Evolutionary conservation across 108 stramenopile species (phyloP).

Genomic region (Nannochloropsis gaditana): DNA sequence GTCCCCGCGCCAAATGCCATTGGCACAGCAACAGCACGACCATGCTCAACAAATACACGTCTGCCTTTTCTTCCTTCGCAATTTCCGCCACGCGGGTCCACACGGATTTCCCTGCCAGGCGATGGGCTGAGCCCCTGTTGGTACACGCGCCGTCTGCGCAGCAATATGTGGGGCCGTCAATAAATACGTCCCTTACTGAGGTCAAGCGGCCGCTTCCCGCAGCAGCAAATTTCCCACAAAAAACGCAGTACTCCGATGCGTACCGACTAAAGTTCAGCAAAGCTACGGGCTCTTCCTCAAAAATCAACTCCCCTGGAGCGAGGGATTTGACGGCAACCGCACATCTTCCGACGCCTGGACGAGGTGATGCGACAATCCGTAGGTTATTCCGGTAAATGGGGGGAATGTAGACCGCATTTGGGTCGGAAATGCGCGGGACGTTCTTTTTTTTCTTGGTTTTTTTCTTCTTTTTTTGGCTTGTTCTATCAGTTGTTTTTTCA

Average conservation of each 20-base stretch:
- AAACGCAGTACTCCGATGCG: neutral
- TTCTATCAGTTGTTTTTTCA: neutral
- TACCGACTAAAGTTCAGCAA: constrained; percentile 22
- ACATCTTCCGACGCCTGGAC: constrained; percentile 30
- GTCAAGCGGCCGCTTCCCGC: neutral
- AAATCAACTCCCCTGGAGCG: constrained; percentile 26
- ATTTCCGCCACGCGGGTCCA: neutral
- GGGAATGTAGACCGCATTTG: neutral
- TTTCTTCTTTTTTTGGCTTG: neutral
- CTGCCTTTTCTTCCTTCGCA: neutral
- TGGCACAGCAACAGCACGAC: neutral
- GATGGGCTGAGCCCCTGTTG: neutral
- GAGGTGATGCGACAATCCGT: neutral
- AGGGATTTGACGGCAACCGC: constrained; percentile 30
- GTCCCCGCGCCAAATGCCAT: neutral
- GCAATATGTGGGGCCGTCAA: neutral
- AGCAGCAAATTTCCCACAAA: too few relatives aligned
- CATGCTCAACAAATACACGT: neutral
- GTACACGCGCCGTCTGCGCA: constrained; percentile 29
- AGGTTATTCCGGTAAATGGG: neutral
- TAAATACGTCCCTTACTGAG: neutral
- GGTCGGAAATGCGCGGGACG: neutral
- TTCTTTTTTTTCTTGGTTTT: neutral
- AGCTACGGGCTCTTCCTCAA: constrained; percentile 30
- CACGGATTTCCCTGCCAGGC: neutral